Evolutionary conservation across 2,329 filamentous ascomycete species (phyloP).

Genomic region (Cordyceps militaris): DNA sequence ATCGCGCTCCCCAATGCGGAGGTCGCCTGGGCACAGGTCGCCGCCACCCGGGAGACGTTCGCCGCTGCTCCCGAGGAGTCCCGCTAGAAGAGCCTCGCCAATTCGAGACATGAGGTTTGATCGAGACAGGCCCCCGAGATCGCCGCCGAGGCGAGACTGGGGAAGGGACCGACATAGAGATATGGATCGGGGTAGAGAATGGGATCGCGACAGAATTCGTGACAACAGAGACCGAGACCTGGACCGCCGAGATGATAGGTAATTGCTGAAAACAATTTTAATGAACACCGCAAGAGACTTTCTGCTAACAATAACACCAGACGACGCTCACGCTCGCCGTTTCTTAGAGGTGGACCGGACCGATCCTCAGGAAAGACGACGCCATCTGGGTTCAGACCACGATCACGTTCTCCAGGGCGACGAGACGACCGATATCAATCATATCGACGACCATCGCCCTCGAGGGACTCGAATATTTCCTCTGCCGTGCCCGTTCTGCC

Average conservation of each 20-base stretch:
- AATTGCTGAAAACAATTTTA: conserved; percentile 11
- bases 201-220: conserved; percentile 22
- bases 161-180: conserved; percentile 21
- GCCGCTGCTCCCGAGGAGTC: conserved; percentile 18
- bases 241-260: conserved; percentile 38
- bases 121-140: conserved; percentile 28
- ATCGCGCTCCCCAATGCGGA: conserved; percentile 24
- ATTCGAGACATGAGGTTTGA: conserved; percentile 32
- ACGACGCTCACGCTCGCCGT: conserved; percentile 49
- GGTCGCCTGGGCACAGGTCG: conserved; percentile 15
- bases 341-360: conserved; percentile 27
- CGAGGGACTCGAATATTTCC: conserved; percentile 41
- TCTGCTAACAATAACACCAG: conserved; percentile 24
- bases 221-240: conserved; percentile 25
- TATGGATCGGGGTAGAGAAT: conserved; percentile 25
- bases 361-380: conserved; percentile 30
- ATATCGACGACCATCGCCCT: conserved; percentile 41
- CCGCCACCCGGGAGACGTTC: conserved; percentile 13
- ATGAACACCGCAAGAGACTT: neutral
- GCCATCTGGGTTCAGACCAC: conserved; percentile 40
- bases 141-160: conserved; percentile 32
- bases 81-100: conserved; percentile 30
- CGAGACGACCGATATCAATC: conserved; percentile 38
- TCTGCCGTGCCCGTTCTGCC: conserved; percentile 45
- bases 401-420: conserved; percentile 45